Evolutionary conservation across 345 rosid species (phyloP).

Genomic region (Populus tremula): DNA sequence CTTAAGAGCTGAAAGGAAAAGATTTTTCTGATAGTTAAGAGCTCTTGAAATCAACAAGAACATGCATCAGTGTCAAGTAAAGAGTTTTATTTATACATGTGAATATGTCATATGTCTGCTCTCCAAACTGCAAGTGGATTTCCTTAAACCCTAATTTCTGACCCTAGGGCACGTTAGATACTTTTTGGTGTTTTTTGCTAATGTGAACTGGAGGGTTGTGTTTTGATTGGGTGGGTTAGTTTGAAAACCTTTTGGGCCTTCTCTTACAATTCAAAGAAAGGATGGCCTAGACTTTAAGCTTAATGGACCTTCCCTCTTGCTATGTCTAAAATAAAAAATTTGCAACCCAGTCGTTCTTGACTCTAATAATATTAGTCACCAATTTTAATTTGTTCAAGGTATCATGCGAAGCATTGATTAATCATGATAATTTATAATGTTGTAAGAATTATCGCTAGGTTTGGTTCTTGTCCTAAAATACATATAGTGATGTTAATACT

Average conservation of each 20-base stretch:
- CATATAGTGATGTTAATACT: no score
- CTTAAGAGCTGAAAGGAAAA: not conserved
- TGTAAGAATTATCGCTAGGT: no score
- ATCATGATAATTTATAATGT: no score
- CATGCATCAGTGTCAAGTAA: not conserved
- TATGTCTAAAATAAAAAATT: no score
- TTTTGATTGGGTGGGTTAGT: not conserved
- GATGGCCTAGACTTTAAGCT: not conserved
- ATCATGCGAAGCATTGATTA: no score
- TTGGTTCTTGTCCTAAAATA: no score
- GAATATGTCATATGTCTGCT: not conserved
- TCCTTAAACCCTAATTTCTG: slow-evolving; percentile 31
- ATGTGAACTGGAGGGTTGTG: slow-evolving; percentile 12
- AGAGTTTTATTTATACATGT: not conserved
- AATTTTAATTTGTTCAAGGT: no score
- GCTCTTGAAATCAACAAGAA: slow-evolving; percentile 5
- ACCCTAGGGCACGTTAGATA: slow-evolving; percentile 19
- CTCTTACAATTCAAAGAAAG: not conserved
- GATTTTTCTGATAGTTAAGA: slow-evolving; percentile 2
- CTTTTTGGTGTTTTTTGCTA: not conserved
- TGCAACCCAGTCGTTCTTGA: no score
- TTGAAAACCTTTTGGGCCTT: not conserved
- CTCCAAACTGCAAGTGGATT: not conserved
- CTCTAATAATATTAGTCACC: no score
- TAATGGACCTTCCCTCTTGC: not conserved